Base-by-base conservation (phyloP, 139 green algal genomes). In the Tetradesmus obliquus region DNA sequence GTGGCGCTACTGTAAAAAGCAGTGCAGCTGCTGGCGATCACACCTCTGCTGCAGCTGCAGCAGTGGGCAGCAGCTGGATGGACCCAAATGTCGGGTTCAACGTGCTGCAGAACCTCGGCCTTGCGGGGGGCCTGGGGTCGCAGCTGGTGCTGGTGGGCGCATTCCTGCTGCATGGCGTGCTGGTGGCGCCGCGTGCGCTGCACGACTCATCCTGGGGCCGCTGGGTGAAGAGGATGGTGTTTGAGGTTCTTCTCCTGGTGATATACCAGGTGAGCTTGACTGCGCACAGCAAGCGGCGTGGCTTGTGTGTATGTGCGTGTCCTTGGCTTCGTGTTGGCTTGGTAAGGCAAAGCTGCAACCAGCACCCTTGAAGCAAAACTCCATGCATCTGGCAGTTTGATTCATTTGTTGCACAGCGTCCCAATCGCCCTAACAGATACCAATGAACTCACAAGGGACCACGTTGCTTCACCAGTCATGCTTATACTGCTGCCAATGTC, bases 31-130 rank as follows among this genome's bases (percentile, higher is more conserved):
- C 32, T 45, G 32, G 32, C 32, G 32, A 45, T 45, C 32, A 45
- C 32, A 45, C 32, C 32, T 45, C 32, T 54, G 12, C 51, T 57
- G 81, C 53, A 13, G 54, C 81, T 69, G 81, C 82, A 22, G 13
- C 5, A 54, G 55, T 17, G 13, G 72, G 45, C 72, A 80, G 72
- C 54, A 51, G 55, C 55, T 74, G 22, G 55, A 54, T 55, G 82
- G 6, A 54, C 10, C 81, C 58, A 20, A 54, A 72, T 55, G 82
- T 86, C 3, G 20, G 82, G 57, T 51, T 22, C 17, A 22, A 55
- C 82, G 24, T 88, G 19, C 82, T 88, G 20, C 82, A 88, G 82
- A 88, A 88, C 82, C 55, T 88, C 22, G 55, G 82, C 5, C 55
- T 88, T 45, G 82, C 82, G 3, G 82, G 82, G 7, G 82, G 82